Conservation (phyloP, 805 yeast genomes). For the Kurtzmaniella cleridarum region DNA sequence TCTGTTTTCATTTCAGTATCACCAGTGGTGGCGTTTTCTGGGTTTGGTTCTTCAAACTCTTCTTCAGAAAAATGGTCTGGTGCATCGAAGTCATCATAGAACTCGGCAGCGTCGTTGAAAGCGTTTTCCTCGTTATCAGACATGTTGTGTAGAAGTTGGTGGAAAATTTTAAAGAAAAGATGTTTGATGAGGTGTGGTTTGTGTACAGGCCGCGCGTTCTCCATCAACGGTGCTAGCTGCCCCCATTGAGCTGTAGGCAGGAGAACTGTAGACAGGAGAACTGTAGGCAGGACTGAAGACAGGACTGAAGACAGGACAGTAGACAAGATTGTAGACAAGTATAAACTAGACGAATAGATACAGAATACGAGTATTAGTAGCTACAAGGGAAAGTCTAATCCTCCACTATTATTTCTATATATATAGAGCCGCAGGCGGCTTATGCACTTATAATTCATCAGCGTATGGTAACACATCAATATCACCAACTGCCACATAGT, state of each 20-base stretch:
- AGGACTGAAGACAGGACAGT: too few relatives aligned
- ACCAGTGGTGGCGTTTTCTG: slow-evolving; percentile 16
- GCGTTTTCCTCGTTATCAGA: slow-evolving; percentile 41
- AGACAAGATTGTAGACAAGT: too few relatives aligned
- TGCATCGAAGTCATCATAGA: slow-evolving; percentile 77
- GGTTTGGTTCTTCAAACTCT: slow-evolving; percentile 43
- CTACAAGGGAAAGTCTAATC: too few relatives aligned
- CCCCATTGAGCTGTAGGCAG: too few relatives aligned
- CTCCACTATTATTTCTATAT: too few relatives aligned
- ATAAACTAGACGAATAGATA: too few relatives aligned
- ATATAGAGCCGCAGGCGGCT: too few relatives aligned
- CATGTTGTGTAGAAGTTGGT: slow-evolving; percentile 17
- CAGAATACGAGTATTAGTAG: too few relatives aligned
- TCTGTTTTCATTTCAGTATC: slow-evolving; percentile 48
- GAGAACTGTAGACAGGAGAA: too few relatives aligned
- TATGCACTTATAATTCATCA: slow-evolving; percentile 69
- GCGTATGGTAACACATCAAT: slow-evolving; percentile 80
- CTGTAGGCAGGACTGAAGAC: too few relatives aligned
- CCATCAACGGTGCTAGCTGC: too few relatives aligned
- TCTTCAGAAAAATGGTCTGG: slow-evolving; percentile 74
- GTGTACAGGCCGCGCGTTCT: not conserved
- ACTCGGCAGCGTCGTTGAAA: slow-evolving; percentile 66
- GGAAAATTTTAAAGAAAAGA: not conserved
- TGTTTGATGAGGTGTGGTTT: not conserved
- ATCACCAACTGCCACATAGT: slow-evolving; percentile 88